A percentile compares a stretch with the other conserved stretches of the same genome.
These are phyloP conservation scores for Zelonia costaricensis DNA, from an alignment of 208 protist genomes.

Conservation along the genomic window DNA sequence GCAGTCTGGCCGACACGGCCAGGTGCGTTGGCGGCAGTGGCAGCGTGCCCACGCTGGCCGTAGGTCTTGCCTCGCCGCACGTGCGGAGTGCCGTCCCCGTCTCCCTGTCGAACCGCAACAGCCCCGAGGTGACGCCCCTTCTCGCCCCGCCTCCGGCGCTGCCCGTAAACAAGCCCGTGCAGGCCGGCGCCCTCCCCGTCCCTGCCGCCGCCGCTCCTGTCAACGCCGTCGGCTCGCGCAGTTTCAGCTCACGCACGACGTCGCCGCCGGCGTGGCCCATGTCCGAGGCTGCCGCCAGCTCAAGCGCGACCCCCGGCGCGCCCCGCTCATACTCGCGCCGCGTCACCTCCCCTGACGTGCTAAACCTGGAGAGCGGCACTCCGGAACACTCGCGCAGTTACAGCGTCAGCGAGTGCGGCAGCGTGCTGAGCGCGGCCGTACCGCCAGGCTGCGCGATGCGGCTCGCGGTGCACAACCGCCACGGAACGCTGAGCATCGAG, in stretches of 20 bases:
- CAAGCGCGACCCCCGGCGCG: not conserved
- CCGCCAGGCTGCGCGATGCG: constrained; percentile 14
- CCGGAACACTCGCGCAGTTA: constrained; percentile 19
- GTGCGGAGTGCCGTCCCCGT: not conserved
- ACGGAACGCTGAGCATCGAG: constrained; percentile 9
- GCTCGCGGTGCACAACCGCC: constrained; percentile 9
- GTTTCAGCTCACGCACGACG: too few relatives aligned
- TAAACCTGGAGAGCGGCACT: constrained; percentile 5
- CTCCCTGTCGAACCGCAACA: too few relatives aligned
- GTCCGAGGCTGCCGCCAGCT: too few relatives aligned
- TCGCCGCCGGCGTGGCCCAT: too few relatives aligned
- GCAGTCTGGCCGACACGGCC: constrained; percentile 2
- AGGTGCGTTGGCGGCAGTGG: not conserved
- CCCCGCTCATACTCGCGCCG: constrained; percentile 5
- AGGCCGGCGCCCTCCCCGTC: too few relatives aligned
- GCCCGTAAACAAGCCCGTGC: not conserved
- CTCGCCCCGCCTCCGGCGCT: not conserved
- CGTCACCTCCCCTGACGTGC: constrained; percentile 10
- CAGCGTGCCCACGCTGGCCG: constrained; percentile 7
- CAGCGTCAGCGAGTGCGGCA: constrained; percentile 19
- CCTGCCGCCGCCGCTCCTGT: too few relatives aligned
- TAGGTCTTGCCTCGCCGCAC: not conserved
- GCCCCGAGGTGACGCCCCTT: too few relatives aligned
- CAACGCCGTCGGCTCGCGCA: too few relatives aligned
- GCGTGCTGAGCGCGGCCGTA: constrained; percentile 24